Conservation (phyloP, 331 rosid species). For the Erythrophleum ivorense region DNA sequence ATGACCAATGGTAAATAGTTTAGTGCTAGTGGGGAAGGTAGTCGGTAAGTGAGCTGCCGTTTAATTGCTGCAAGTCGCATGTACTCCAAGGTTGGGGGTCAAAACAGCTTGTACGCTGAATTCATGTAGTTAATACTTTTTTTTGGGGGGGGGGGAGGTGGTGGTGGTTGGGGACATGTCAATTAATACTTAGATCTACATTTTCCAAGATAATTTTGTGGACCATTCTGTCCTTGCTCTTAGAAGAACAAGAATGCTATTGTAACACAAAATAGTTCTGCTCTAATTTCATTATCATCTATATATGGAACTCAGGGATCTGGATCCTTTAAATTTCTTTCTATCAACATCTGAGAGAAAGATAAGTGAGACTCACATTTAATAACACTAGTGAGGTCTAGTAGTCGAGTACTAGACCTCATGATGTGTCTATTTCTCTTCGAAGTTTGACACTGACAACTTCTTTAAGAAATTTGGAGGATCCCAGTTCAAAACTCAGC, state of each 20-base stretch:
- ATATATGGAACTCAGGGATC: not conserved
- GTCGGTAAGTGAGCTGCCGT: slow-evolving; percentile 27
- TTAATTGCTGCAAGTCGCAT: slow-evolving; percentile 25
- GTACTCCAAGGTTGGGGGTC: not conserved
- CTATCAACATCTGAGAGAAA: too few relatives aligned
- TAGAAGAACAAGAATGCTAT: slow-evolving; percentile 4
- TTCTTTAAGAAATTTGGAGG: not conserved
- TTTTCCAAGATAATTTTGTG: not conserved
- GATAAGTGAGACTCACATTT: not conserved
- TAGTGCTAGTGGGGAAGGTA: slow-evolving; percentile 17
- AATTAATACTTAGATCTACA: not conserved
- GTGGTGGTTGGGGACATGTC: not conserved
- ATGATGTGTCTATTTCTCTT: not conserved
- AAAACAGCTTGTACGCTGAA: slow-evolving; percentile 29
- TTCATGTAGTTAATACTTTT: slow-evolving; percentile 13
- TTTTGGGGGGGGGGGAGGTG: too few relatives aligned
- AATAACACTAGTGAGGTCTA: not conserved
- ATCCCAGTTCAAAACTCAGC: not conserved
- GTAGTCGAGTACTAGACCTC: not conserved
- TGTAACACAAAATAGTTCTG: not conserved
- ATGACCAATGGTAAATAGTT: not conserved
- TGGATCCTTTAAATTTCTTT: too few relatives aligned
- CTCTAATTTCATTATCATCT: not conserved
- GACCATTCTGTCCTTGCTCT: not conserved
- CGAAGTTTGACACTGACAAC: not conserved